Conservation (phyloP, 148 eudicot genomes). For the Rheum nobile region DNA sequence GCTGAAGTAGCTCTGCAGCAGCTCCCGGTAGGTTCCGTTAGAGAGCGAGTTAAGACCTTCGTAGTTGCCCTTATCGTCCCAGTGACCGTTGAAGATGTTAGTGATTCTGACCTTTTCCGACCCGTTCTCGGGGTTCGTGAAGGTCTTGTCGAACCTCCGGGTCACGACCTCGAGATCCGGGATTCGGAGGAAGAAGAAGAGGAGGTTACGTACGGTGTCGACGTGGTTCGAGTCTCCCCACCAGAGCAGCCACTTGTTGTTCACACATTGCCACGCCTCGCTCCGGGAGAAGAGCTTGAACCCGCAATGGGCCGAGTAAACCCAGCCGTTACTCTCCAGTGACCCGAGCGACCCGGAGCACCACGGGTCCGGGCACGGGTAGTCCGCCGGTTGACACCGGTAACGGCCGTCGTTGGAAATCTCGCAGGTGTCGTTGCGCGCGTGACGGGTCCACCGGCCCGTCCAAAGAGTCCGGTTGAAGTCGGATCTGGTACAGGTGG, state of each 20-base stretch:
- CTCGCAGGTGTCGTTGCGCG: slow-evolving; percentile 42
- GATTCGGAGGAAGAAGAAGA: slow-evolving; percentile 53
- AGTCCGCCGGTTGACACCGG: slow-evolving; percentile 40
- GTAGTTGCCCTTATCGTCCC: slow-evolving; percentile 46
- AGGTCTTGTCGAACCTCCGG: slow-evolving; percentile 55
- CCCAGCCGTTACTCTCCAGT: slow-evolving; percentile 96
- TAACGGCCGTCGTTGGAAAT: slow-evolving; percentile 68
- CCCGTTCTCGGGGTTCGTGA: slow-evolving; percentile 52
- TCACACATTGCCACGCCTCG: slow-evolving; percentile 75
- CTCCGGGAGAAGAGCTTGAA: slow-evolving; percentile 37
- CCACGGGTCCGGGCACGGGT: slow-evolving; percentile 72
- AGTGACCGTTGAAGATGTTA: slow-evolving; percentile 85
- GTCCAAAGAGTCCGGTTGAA: slow-evolving; percentile 56
- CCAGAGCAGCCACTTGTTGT: slow-evolving; percentile 65
- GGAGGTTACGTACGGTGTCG: slow-evolving; percentile 74
- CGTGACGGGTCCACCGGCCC: slow-evolving; percentile 94
- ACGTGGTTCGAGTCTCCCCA: slow-evolving; percentile 99
- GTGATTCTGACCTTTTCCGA: slow-evolving; percentile 58
- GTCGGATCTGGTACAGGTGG: slow-evolving; percentile 44
- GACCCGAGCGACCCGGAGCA: slow-evolving; percentile 65
- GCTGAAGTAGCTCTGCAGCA: slow-evolving; percentile 48
- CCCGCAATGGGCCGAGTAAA: slow-evolving; percentile 86
- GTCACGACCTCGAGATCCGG: slow-evolving; percentile 36
- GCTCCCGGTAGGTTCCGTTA: slow-evolving; percentile 39
- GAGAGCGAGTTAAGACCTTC: slow-evolving; percentile 69